Percentiles rank a stretch among this genome's conserved stretches.
These are phyloP conservation scores for Thuja plicata DNA, from an alignment of 83 land plant species.

Conservation along the genomic window DNA sequence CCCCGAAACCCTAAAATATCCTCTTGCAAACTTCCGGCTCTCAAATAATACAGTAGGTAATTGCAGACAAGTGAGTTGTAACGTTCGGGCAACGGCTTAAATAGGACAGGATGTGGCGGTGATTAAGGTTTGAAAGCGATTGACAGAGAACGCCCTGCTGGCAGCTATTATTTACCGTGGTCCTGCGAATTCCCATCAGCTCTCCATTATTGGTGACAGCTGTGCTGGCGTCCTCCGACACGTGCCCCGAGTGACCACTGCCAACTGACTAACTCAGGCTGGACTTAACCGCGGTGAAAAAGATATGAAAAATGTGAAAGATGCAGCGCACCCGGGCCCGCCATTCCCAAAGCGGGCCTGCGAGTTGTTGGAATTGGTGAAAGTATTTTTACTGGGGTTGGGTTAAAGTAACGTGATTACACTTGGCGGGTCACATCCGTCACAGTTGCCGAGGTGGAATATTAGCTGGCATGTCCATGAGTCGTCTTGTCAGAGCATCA, in stretches of 20 bases:
- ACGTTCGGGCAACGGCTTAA: background rate
- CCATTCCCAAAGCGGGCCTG: background rate
- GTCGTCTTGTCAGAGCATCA: background rate
- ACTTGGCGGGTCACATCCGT: background rate
- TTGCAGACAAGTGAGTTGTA: too few relatives aligned
- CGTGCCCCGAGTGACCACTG: background rate
- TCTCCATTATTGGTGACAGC: constrained; percentile 10
- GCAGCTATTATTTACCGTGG: constrained; percentile 10
- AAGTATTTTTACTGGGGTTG: background rate
- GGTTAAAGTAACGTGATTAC: background rate
- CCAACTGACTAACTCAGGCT: background rate
- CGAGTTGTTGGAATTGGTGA: background rate
- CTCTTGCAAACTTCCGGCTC: too few relatives aligned
- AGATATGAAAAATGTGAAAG: background rate
- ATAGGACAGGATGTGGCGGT: background rate
- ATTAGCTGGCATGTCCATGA: background rate
- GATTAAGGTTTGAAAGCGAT: background rate
- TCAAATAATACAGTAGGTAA: too few relatives aligned
- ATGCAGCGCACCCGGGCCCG: background rate
- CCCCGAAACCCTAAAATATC: too few relatives aligned
- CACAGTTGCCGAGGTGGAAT: background rate
- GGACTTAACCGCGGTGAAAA: too few relatives aligned
- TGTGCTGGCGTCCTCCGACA: background rate
- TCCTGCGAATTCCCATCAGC: background rate
- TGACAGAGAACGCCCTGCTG: constrained; percentile 6